These are phyloP conservation scores for Orbilia quercus DNA, from an alignment of 2,329 filamentous ascomycete species.

Conservation along the genomic window DNA sequence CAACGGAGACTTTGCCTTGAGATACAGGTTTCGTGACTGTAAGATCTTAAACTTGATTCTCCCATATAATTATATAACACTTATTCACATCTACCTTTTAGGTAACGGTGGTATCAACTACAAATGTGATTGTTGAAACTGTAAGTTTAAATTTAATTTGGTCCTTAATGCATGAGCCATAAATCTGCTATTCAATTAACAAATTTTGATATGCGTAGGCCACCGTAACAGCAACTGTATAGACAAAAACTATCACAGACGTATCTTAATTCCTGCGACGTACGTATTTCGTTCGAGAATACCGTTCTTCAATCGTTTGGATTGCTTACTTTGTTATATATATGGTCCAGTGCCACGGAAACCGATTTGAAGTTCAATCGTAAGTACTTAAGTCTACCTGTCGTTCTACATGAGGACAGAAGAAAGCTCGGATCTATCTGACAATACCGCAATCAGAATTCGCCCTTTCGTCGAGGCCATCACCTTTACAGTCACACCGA, in stretches of 20 bases:
- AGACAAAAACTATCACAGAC: conserved; percentile 2
- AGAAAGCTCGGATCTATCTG: neutral
- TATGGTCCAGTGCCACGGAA: conserved; percentile 1
- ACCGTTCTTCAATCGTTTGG: neutral
- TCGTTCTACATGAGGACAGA: neutral
- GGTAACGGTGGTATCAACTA: conserved; percentile 9
- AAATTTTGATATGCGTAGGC: conserved; percentile 1
- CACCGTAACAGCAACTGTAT: conserved; percentile 4
- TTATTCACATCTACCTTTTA: neutral
- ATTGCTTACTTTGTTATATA: neutral
- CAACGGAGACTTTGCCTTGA: conserved; percentile 3
- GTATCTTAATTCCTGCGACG: conserved; percentile 9
- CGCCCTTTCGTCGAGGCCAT: conserved; percentile 2
- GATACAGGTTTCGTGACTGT: conserved; percentile 9
- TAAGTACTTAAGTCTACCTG: neutral
- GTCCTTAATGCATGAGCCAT: too few species aligned
- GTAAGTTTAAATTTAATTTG: neutral
- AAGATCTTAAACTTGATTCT: neutral
- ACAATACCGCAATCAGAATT: neutral
- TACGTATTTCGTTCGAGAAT: neutral
- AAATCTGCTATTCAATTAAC: too few species aligned
- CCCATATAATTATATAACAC: neutral
- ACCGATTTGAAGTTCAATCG: conserved; percentile 5
- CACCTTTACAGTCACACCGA: conserved; percentile 14
- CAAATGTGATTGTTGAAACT: conserved; percentile 8